Conservation (phyloP, 495 filamentous ascomycete species). For the Saxophila tyrrhenica region DNA sequence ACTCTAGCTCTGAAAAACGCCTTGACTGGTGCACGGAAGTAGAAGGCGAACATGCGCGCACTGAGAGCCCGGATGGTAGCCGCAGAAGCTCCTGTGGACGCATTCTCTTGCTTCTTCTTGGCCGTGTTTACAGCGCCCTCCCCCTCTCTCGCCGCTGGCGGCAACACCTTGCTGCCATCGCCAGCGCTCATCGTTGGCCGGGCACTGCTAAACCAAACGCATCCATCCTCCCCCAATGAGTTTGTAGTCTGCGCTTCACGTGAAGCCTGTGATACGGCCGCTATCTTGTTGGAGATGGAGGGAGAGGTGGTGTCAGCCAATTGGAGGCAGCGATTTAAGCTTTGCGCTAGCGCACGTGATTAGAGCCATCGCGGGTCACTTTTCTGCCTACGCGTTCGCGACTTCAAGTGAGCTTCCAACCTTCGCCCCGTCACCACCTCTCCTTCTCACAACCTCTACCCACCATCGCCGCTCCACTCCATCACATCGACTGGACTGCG, state of each 20-base stretch:
- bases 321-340: too few species aligned
- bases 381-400: background rate
- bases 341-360: background rate
- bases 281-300: too few species aligned
- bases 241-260: too few species aligned
- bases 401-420: background rate
- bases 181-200: constrained; percentile 8
- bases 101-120: constrained; percentile 42
- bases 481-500: constrained; percentile 7
- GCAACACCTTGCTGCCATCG: constrained; percentile 1
- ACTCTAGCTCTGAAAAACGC: constrained; percentile 81
- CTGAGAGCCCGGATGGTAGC: constrained; percentile 70
- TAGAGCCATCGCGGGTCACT: too few species aligned
- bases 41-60: constrained; percentile 71
- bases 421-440: background rate
- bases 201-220: background rate
- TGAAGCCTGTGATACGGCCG: too few species aligned
- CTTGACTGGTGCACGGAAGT: constrained; percentile 79
- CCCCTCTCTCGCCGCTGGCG: constrained; percentile 6
- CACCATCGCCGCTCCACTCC: constrained; percentile 4
- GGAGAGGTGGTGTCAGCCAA: too few species aligned
- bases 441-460: constrained; percentile 1
- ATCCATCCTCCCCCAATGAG: constrained; percentile 9
- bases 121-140: constrained; percentile 1
- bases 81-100: constrained; percentile 63